Conservation (phyloP, 257 asterid genomes). For the Solanum piurae region DNA sequence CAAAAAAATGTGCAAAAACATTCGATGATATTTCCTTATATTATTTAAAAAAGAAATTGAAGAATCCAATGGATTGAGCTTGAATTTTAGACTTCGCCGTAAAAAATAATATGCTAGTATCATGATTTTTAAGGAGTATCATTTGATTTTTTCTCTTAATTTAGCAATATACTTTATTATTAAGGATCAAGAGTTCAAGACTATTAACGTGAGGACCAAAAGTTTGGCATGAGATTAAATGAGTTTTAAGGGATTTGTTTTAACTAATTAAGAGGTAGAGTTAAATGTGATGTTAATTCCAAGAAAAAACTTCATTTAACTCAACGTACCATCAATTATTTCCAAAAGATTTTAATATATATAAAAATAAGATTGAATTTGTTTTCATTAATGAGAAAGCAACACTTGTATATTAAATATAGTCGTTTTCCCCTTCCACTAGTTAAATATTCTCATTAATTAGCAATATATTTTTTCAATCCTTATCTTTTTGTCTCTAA, state of each 20-base stretch:
- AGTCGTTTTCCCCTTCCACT: background rate
- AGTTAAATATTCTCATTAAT: background rate
- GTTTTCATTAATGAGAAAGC: background rate
- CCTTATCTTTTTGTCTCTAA: background rate
- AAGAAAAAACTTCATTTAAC: background rate
- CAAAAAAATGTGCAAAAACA: no score
- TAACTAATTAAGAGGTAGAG: background rate
- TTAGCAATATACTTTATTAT: background rate
- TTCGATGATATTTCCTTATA: accelerated
- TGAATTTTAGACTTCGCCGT: no score
- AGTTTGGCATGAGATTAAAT: background rate
- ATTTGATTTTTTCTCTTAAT: background rate
- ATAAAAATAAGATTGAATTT: background rate
- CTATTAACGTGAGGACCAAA: background rate
- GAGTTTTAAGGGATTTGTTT: background rate
- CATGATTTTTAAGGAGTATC: background rate
- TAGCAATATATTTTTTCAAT: background rate
- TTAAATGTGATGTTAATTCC: background rate
- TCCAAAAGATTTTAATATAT: background rate
- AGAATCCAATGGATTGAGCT: no score
- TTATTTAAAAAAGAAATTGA: no score
- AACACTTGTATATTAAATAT: background rate
- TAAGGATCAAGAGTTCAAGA: background rate
- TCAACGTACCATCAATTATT: background rate
- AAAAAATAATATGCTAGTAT: background rate